Percentiles rank a stretch among this genome's conserved stretches.
These are phyloP conservation scores for Begonia masoniana DNA, from an alignment of 306 rosid species.

Conservation along the genomic window DNA sequence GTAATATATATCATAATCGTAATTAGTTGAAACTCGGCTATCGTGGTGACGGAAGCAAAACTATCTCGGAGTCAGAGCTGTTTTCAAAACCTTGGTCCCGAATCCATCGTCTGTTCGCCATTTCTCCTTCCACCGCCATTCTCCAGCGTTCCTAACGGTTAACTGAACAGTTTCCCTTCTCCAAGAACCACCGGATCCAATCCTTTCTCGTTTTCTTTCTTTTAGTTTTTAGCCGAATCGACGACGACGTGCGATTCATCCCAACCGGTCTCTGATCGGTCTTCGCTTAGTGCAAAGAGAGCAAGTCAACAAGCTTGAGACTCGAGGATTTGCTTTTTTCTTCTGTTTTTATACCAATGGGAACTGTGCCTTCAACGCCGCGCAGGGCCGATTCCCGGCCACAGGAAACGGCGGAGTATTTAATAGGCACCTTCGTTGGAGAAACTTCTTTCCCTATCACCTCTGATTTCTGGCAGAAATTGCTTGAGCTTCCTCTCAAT, in stretches of 20 bases:
- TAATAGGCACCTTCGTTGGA: constrained; percentile 75
- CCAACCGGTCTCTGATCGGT: constrained; percentile 16
- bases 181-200: constrained; percentile 23
- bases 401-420: constrained; percentile 77
- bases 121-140: constrained; percentile 6
- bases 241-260: constrained; percentile 17
- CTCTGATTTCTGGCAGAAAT: constrained; percentile 89
- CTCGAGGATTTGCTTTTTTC: constrained; percentile 2
- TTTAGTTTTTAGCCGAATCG: constrained; percentile 35
- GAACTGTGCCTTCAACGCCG: constrained; percentile 86
- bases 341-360: constrained; percentile 34
- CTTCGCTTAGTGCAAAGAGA: constrained; percentile 8
- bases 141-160: constrained; percentile 8
- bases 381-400: constrained; percentile 44
- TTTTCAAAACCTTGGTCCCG: constrained; percentile 32
- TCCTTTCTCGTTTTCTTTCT: constrained; percentile 12
- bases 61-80: too few relatives aligned
- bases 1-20: too few relatives aligned
- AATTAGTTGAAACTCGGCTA: too few relatives aligned
- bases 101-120: constrained; percentile 26
- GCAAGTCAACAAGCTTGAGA: constrained; percentile 1
- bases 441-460: constrained; percentile 68
- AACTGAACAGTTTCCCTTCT: constrained; percentile 18
- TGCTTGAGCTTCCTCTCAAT: constrained; percentile 72
- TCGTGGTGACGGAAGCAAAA: too few relatives aligned